Conservation (phyloP, 768 basidiomycete species). For the Panus rudis region DNA sequence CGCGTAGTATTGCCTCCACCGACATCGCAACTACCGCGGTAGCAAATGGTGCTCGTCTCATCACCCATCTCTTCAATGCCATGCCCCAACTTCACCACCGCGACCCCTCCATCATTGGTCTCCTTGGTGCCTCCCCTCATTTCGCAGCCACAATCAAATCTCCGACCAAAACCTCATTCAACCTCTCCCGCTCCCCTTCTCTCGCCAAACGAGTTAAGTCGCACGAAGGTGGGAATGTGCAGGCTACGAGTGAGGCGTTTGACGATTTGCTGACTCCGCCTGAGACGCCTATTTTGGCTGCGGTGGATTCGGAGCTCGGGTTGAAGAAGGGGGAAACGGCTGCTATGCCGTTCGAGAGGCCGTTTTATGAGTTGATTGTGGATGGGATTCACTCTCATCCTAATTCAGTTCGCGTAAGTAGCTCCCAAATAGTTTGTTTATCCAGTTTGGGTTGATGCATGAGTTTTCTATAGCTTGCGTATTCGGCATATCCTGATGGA, state of each 20-base stretch:
- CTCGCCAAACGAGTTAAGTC: conserved; percentile 6
- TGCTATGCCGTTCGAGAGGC: conserved; percentile 48
- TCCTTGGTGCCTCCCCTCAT: conserved; percentile 72
- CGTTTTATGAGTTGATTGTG: conserved; percentile 85
- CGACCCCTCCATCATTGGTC: conserved; percentile 86
- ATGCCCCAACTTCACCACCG: conserved; percentile 89
- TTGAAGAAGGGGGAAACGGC: conserved; percentile 44
- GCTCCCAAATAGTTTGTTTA: no score
- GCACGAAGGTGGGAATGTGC: conserved; percentile 13
- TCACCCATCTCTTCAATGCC: conserved; percentile 91
- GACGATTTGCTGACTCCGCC: conserved; percentile 54
- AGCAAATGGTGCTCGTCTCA: conserved; percentile 67
- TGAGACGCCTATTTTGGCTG: conserved; percentile 33
- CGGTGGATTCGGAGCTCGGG: conserved; percentile 24
- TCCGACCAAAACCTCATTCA: conserved; percentile 7
- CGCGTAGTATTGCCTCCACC: conserved; percentile 61
- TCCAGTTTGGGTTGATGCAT: neutral
- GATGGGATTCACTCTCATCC: conserved; percentile 91
- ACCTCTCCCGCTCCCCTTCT: conserved; percentile 12
- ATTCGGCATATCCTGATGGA: conserved; percentile 74
- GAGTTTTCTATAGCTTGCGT: conserved; percentile 59
- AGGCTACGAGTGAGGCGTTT: conserved; percentile 50
- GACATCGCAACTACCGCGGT: conserved; percentile 68
- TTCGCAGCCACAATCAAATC: conserved; percentile 26
- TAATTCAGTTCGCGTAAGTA: conserved; percentile 74